phyloP scores from a whole-genome alignment of 1,284 basidiomycete genomes.

The Garcileccinum viscosum region DNA sequence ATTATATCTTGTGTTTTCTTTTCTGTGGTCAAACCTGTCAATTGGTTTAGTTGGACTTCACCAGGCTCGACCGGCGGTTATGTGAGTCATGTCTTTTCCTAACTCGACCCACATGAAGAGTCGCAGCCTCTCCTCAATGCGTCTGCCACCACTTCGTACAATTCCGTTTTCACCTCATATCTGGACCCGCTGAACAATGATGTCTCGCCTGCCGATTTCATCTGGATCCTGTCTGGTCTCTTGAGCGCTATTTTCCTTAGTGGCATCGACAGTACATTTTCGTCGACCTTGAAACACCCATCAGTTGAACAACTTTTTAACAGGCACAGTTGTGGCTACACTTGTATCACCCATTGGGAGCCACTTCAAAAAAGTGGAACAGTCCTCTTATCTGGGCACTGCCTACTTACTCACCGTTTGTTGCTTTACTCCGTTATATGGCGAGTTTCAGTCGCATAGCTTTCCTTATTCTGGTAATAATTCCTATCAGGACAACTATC shows the following conservation, averaged over 20 bases:
- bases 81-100: too few species aligned
- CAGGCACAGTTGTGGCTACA: conserved; percentile 81
- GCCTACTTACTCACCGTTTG: conserved; percentile 88
- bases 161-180: too few species aligned
- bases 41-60: too few species aligned
- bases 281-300: conserved; percentile 1
- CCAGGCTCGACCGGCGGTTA: too few species aligned
- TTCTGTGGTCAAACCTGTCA: too few species aligned
- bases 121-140: too few species aligned
- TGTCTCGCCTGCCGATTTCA: conserved; percentile 49
- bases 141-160: too few species aligned
- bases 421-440: conserved; percentile 90
- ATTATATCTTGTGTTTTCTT: too few species aligned
- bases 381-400: conserved; percentile 71
- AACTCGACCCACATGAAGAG: too few species aligned
- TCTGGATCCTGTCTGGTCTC: conserved; percentile 75
- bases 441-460: conserved; percentile 47
- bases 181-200: conserved; percentile 38
- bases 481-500: too few species aligned
- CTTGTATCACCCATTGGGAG: conserved; percentile 40
- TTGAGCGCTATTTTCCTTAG: conserved; percentile 84
- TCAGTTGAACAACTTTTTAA: conserved; percentile 5
- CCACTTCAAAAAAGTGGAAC: not conserved
- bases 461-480: not conserved
- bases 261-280: conserved; percentile 72